Base-by-base conservation (phyloP, 2,329 filamentous ascomycete species). In the Arthrobotrys sinensis region DNA sequence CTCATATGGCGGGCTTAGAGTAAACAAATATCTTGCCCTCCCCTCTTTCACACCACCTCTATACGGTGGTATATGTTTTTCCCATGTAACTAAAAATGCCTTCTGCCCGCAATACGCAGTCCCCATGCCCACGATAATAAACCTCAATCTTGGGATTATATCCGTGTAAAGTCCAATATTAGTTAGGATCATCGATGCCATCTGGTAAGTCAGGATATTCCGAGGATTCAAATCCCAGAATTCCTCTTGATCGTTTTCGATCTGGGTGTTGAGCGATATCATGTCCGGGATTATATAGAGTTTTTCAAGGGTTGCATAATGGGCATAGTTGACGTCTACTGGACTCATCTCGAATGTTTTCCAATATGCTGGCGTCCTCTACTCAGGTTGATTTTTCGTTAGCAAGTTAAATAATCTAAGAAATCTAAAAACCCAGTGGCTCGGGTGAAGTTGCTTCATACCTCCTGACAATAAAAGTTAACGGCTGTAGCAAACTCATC, bases 261-360 rank as follows among this genome's bases (percentile, higher is more conserved):
- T 72, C 11, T 64, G 43, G n/a, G 6, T 38, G 21, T 55, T 64
- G 4, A 64, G 32, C 5, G 45, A 53, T 45, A 34, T 46, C 68
- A 55, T 72, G 19, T 75, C 62, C 0, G 70, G 70, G 21, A 75
- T 53, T 12, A 75, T 62, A 19, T 75, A 75, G 8, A 75, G 62
- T 11, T 75, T 75, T 12, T 48, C 19, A 3, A 75, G 38, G 21
- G 5, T 11, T 1, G 62, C 70, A 19, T 50, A 75, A 14, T 75
- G 70, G 32, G 14, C 40, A 21, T 75, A 75, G 6, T 75, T 52
- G 38, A 45, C 62, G 16, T 66, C 52, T 4, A 16, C 32, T 4
- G 68, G 45, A 12, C 36, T 72, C 57, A 72, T 72, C 19, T 72
- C 68, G n/a, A 72, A 64, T 12, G 46, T 65, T 43, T 24, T 45